Evolutionary conservation across 2,329 filamentous ascomycete species (phyloP), one percentile per base, ranked within the genome.

Genomic region (Polytolypa hystricis): DNA sequence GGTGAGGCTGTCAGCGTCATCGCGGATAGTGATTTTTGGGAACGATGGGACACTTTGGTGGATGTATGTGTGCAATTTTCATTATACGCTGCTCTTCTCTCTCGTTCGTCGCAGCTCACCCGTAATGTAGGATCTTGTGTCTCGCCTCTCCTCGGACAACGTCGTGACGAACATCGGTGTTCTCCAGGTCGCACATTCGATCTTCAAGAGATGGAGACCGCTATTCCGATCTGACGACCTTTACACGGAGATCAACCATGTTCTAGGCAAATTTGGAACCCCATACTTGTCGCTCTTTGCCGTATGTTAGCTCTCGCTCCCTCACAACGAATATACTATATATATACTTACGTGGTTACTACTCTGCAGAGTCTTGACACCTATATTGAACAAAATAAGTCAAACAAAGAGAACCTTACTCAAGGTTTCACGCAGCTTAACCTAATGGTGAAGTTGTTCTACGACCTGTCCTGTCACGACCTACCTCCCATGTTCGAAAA

Each of bases 1-100:
- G 91, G 91, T 48, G 91, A 96, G 56, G 87, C 91, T 44, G 93
- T 96, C 60, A 95, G 89, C 63, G 77, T 93, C 50, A 96, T 98
- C 52, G 91, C 91, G 42, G 89, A 96, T 62, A 96, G 87, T 48
- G 91, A 98, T 60, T 98, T 98, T 62, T 98, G 83, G 81, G 72
- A 82, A 60, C 74, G 82, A 53, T 98, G 91, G 91, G 83, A 96
- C 54, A 94, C 87, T n/a, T 71, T 98, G 42, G 87, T 93, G 36
- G 76, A 83, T 66, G 80, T 83, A 61, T 46, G 70, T 33, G 10
- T 35, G n/a, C 27, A 15, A 10, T 6, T n/a, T 33, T 11, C 9
- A 19, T 36, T 19, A 19, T 12, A 25, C 5, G 14, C n/a, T 26
- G 12, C n/a, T 19, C 12, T 30, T 8, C 29, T 8, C 34, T 32